These are phyloP conservation scores for Oleoguttula mirabilis DNA, from an alignment of 495 filamentous ascomycete genomes.

Conservation along the genomic window DNA sequence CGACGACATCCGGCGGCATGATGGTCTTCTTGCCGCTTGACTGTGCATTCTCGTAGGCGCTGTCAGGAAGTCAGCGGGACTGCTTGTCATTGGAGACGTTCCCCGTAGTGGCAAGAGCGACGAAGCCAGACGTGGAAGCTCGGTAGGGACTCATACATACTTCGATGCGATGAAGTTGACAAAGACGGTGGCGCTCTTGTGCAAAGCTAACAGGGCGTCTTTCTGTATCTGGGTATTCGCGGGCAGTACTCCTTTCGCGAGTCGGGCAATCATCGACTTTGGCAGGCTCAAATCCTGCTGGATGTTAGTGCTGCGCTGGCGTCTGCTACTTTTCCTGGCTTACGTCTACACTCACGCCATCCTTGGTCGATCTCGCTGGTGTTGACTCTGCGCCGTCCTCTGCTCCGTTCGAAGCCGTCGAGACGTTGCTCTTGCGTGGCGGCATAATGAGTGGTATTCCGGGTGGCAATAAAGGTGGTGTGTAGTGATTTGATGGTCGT, in stretches of 20 bases:
- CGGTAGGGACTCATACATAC: conserved; percentile 56
- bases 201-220: conserved; percentile 80
- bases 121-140: not conserved
- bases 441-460: no score
- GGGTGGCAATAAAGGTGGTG: no score
- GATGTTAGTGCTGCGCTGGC: not conserved
- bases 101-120: not conserved
- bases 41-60: conserved; percentile 57
- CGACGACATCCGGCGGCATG: conserved; percentile 68
- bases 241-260: conserved; percentile 94
- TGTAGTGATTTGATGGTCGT: conserved; percentile 2
- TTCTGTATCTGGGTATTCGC: conserved; percentile 90
- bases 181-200: conserved; percentile 89
- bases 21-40: conserved; percentile 70
- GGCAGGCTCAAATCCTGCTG: conserved; percentile 81
- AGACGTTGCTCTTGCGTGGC: conserved; percentile 29
- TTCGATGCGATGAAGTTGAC: conserved; percentile 75
- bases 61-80: no score
- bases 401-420: conserved; percentile 18
- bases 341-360: conserved; percentile 30
- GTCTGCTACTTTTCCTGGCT: not conserved
- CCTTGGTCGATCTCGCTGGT: conserved; percentile 15
- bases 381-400: conserved; percentile 12
- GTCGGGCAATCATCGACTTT: conserved; percentile 81
- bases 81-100: no score